phyloP scores from a whole-genome alignment of 768 basidiomycete genomes.

The Tephrocybe sp. region DNA sequence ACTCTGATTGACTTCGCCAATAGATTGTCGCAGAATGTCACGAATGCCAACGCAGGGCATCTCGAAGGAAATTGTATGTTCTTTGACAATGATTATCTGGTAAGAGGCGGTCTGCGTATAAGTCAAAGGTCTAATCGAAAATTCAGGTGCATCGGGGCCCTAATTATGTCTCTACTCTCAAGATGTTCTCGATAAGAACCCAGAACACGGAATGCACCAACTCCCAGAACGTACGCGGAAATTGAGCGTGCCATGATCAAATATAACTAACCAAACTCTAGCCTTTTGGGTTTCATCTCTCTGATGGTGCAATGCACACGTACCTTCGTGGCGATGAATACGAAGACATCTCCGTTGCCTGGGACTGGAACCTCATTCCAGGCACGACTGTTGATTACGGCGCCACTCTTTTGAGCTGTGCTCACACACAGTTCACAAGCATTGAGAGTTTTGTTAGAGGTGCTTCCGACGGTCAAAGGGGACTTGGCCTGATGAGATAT shows the following conservation, averaged over 20 bases:
- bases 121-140: too few species aligned
- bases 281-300: conserved; percentile 69
- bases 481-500: conserved; percentile 64
- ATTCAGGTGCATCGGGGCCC: conserved; percentile 62
- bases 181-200: conserved; percentile 62
- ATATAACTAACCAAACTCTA: conserved; percentile 23
- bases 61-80: conserved; percentile 62
- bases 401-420: conserved; percentile 53
- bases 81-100: conserved; percentile 69
- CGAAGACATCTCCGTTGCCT: conserved; percentile 68
- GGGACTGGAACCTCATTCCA: conserved; percentile 81
- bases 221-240: conserved; percentile 51
- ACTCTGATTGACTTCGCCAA: conserved; percentile 39
- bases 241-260: background rate
- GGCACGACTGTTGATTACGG: conserved; percentile 69
- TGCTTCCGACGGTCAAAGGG: conserved; percentile 54
- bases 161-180: conserved; percentile 61
- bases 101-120: too few species aligned
- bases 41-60: conserved; percentile 52
- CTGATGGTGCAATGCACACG: conserved; percentile 64
- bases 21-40: conserved; percentile 31
- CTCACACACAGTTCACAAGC: conserved; percentile 40
- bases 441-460: conserved; percentile 65
- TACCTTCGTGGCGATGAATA: conserved; percentile 70
- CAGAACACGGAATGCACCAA: conserved; percentile 68